A percentile compares a stretch with the other conserved stretches of the same genome.
Evolutionary conservation across 1,284 basidiomycete genomes (phyloP).

Genomic region (Apiotrichum sp.): DNA sequence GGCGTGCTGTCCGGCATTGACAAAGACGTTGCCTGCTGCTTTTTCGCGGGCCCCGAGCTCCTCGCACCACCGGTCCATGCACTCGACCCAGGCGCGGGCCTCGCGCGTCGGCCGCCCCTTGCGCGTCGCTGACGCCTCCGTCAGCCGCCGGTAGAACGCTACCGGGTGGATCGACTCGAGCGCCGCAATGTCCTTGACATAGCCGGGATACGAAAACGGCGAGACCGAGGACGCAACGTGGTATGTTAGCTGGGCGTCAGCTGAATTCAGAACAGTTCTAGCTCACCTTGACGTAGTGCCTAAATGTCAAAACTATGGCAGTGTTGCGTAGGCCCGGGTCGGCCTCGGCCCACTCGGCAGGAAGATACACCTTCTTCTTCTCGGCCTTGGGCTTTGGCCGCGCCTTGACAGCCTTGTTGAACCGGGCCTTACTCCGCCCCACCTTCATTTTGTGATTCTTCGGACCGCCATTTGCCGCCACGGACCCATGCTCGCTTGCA

Average conservation of each 20-base stretch:
- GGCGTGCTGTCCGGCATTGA: constrained; percentile 31
- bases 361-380: constrained; percentile 33
- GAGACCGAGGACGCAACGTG: constrained; percentile 38
- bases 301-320: constrained; percentile 44
- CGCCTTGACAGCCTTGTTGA: constrained; percentile 20
- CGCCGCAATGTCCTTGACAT: constrained; percentile 38
- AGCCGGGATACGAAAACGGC: constrained; percentile 43
- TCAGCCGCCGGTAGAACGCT: constrained; percentile 43
- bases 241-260: constrained; percentile 27
- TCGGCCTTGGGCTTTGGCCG: constrained; percentile 16
- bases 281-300: constrained; percentile 47
- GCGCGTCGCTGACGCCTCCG: constrained; percentile 34
- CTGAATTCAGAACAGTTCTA: no score
- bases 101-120: constrained; percentile 13
- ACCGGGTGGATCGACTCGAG: constrained; percentile 42
- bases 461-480: constrained; percentile 11
- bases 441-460: constrained; percentile 20
- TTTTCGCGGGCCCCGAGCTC: constrained; percentile 45
- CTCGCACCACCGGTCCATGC: constrained; percentile 48
- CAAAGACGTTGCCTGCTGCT: constrained; percentile 42
- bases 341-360: constrained; percentile 41
- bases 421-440: constrained; percentile 15
- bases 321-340: constrained; percentile 40
- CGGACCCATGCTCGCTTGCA: constrained; percentile 4
- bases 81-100: constrained; percentile 39